A percentile compares a stretch with the other conserved stretches of the same genome.
These are phyloP conservation scores for Chaetothyriales sp. DNA, from an alignment of 2,329 filamentous ascomycete species.

Conservation along the genomic window DNA sequence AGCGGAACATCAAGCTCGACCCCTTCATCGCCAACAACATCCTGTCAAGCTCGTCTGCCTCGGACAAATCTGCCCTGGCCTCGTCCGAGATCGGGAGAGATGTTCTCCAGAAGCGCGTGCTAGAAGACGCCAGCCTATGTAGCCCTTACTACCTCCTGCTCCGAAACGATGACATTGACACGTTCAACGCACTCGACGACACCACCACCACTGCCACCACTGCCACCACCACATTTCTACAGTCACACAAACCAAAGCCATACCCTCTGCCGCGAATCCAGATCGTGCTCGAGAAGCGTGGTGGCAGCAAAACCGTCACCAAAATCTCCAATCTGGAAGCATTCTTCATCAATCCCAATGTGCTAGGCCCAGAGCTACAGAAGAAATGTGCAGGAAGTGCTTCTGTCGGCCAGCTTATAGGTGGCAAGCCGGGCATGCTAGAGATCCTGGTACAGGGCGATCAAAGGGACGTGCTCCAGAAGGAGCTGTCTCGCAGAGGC, in stretches of 20 bases:
- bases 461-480: slow-evolving; percentile 47
- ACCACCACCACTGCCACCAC: too few species aligned
- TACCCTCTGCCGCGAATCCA: slow-evolving; percentile 47
- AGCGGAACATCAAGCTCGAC: slow-evolving; percentile 48
- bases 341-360: slow-evolving; percentile 46
- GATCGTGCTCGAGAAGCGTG: slow-evolving; percentile 50
- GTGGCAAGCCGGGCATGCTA: slow-evolving; percentile 50
- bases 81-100: slow-evolving; percentile 47
- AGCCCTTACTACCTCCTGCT: slow-evolving; percentile 46
- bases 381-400: slow-evolving; percentile 57
- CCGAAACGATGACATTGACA: slow-evolving; percentile 30
- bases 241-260: slow-evolving; percentile 44
- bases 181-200: slow-evolving; percentile 22
- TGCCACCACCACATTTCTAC: slow-evolving; percentile 4
- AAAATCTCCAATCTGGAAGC: slow-evolving; percentile 48
- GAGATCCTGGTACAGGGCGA: slow-evolving; percentile 57
- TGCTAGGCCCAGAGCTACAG: slow-evolving; percentile 51
- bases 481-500: slow-evolving; percentile 46
- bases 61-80: slow-evolving; percentile 44
- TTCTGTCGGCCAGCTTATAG: slow-evolving; percentile 47
- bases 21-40: slow-evolving; percentile 50
- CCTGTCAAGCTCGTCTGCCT: slow-evolving; percentile 37
- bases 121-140: slow-evolving; percentile 36
- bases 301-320: slow-evolving; percentile 52
- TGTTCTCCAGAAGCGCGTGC: slow-evolving; percentile 45